Evolutionary conservation across 345 rosid genomes (phyloP).

Genomic region (Brassica carinata): DNA sequence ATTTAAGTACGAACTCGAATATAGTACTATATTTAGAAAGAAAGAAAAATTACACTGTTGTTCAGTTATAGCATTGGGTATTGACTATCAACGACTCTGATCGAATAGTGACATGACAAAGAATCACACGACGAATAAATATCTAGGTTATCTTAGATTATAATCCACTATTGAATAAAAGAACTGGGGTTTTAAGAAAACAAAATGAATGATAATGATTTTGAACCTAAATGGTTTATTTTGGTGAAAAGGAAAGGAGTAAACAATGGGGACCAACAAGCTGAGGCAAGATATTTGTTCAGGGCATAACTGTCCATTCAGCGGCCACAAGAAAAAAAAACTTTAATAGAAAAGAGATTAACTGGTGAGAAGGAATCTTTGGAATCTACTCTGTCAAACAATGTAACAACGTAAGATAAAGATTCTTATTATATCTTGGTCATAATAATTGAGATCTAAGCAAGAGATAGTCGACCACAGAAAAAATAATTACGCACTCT

Average conservation of each 20-base stretch:
- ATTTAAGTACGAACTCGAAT: background rate
- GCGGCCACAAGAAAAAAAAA: conserved; percentile 20
- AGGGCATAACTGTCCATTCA: background rate
- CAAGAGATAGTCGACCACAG: conserved; percentile 2
- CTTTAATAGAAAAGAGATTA: background rate
- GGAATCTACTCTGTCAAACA: conserved; percentile 42
- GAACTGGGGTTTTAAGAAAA: conserved; percentile 9
- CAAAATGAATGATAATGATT: conserved; percentile 3
- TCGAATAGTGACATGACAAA: conserved; percentile 13
- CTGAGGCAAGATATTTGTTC: background rate
- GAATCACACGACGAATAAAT: conserved; percentile 8
- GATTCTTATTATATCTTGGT: conserved; percentile 23
- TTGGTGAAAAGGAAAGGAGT: conserved; percentile 14
- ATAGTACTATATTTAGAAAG: conserved; percentile 29
- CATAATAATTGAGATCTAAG: conserved; percentile 36
- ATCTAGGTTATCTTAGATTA: conserved; percentile 21
- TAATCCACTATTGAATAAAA: conserved; percentile 23
- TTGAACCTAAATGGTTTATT: conserved; percentile 13
- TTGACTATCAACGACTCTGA: conserved; percentile 5
- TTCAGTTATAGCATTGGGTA: conserved; percentile 21
- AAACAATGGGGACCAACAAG: background rate
- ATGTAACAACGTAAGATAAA: conserved; percentile 17
- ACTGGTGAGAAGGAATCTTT: conserved; percentile 43
- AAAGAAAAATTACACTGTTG: conserved; percentile 18
- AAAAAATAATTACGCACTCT: background rate